A percentile compares a stretch with the other conserved stretches of the same genome.
Evolutionary conservation across 2,329 filamentous ascomycete species (phyloP).

Genomic region (Talaromyces funiculosus): DNA sequence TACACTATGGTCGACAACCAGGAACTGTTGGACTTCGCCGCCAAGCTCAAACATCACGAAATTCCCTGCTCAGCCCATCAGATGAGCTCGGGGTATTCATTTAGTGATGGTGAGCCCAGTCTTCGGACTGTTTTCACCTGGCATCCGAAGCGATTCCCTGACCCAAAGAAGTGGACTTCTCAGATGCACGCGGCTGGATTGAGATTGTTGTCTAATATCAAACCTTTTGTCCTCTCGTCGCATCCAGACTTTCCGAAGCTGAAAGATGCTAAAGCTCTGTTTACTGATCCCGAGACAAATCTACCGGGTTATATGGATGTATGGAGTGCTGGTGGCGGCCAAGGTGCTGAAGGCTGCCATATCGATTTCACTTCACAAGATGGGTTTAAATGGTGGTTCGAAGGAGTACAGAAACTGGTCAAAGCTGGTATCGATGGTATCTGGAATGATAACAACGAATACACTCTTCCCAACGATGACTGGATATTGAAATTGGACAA

Average conservation of each 20-base stretch:
- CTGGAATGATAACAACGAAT: slow-evolving; percentile 79
- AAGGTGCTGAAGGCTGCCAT: slow-evolving; percentile 64
- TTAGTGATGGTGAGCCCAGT: slow-evolving; percentile 61
- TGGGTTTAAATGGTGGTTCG: slow-evolving; percentile 66
- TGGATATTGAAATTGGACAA: slow-evolving; percentile 59
- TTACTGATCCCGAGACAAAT: slow-evolving; percentile 53
- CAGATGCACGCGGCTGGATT: slow-evolving; percentile 61
- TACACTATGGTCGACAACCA: slow-evolving; percentile 56
- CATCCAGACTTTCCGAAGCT: slow-evolving; percentile 63
- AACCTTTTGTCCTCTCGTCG: slow-evolving; percentile 63
- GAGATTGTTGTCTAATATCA: slow-evolving; percentile 64
- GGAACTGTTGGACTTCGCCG: slow-evolving; percentile 55
- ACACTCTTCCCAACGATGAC: slow-evolving; percentile 59
- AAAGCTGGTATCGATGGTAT: slow-evolving; percentile 64
- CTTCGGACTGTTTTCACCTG: slow-evolving; percentile 67
- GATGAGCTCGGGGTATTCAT: slow-evolving; percentile 67
- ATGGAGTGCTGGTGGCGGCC: slow-evolving; percentile 67
- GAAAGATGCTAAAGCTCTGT: slow-evolving; percentile 55
- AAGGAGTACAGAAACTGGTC: slow-evolving; percentile 59
- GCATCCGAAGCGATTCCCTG: slow-evolving; percentile 65
- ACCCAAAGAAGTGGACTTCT: slow-evolving; percentile 59
- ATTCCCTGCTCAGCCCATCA: slow-evolving; percentile 68
- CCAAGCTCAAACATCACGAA: slow-evolving; percentile 57
- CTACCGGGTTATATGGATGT: slow-evolving; percentile 55
- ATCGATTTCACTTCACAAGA: slow-evolving; percentile 66